A percentile compares a stretch with the other conserved stretches of the same genome.
phyloP scores from a whole-genome alignment of 139 green algal genomes.

The Asterochloris sp. region DNA sequence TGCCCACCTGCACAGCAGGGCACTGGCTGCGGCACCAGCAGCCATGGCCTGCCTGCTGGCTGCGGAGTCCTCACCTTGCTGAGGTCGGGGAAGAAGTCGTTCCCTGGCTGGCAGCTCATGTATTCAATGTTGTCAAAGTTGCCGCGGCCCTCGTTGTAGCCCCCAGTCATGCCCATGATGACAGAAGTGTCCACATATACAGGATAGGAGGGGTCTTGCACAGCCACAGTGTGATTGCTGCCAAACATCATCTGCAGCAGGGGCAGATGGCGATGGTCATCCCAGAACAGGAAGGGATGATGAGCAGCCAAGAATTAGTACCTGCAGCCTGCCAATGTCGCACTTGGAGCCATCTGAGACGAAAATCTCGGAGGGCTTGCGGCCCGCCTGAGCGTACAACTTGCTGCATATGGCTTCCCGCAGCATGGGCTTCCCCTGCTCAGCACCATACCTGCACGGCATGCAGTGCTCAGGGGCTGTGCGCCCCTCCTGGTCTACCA shows the following conservation, averaged over 20 bases:
- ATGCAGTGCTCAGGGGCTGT: neutral
- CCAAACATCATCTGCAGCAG: constrained; percentile 73
- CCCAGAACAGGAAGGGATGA: neutral
- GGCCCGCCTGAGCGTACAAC: constrained; percentile 76
- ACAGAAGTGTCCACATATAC: constrained; percentile 99
- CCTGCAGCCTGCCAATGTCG: constrained; percentile 95
- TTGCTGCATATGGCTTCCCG: constrained; percentile 72
- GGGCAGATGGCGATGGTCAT: neutral
- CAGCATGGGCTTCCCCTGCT: constrained; percentile 84
- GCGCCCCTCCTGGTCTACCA: neutral
- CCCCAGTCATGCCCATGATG: constrained; percentile 95
- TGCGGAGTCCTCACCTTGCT: constrained; percentile 36
- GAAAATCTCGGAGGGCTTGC: constrained; percentile 87
- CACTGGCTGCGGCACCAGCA: neutral
- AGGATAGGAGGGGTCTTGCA: constrained; percentile 98
- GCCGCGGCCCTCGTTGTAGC: constrained; percentile 60
- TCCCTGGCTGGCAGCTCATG: constrained; percentile 92
- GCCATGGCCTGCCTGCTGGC: neutral
- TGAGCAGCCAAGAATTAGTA: constrained; percentile 19
- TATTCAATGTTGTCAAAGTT: constrained; percentile 92
- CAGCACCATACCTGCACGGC: constrained; percentile 85
- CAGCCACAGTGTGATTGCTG: constrained; percentile 47
- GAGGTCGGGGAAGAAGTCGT: constrained; percentile 98
- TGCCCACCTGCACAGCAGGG: constrained; percentile 42
- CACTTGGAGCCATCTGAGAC: constrained; percentile 98